Base-by-base conservation (phyloP, 2,329 filamentous ascomycete species). In the Ophiostoma tasmaniense region DNA sequence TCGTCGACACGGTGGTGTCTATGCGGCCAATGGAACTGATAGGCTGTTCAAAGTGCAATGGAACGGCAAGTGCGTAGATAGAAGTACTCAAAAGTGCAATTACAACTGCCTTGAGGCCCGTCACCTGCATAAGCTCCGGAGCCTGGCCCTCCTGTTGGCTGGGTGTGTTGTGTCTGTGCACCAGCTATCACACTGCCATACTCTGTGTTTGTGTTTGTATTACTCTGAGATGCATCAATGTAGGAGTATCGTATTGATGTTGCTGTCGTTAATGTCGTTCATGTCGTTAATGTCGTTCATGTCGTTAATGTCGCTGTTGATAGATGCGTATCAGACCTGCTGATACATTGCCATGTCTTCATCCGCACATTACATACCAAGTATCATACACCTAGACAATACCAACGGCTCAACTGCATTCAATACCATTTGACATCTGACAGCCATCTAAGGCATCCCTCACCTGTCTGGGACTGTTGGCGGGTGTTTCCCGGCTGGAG, bases 101-200 rank as follows among this genome's bases (percentile, higher is more conserved):
- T 55, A 13, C 67, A 70, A 69, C 50, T 70, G 67, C 28, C 67
- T 68, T 45, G 67, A 65, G 2, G 4, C 59, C 65, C 45, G 45
- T 62, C 59, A 25, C 50, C 55, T 33, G 55, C 28, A 62, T 30
- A 62, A 35, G 55, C 55, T 35, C 28, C 28, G 25, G 55, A 20
- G 55, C 11, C 28, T 33, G 28, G 55, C 55, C 14, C 55, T 62
- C 55, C 55, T 62, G 55, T 62, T 62, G 55, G 55, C 55, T 62
- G 55, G 28, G 55, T 17, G 50, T 55, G 22, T 10, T 55, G n/a
- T 25, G 50, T 22, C 22, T 55, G 50, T 25, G 22, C n/a, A 25
- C 50, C 25, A 3, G 10, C 28, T 13, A 62, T 62, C 55, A 62
- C 55, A 62, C 14, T 28, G 37, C 7, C 28, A 6, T n/a, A 22